Percentiles rank a stretch among this genome's conserved stretches.
Evolutionary conservation across 257 asterid species (phyloP).

Genomic region (Fraxinus pennsylvanica): DNA sequence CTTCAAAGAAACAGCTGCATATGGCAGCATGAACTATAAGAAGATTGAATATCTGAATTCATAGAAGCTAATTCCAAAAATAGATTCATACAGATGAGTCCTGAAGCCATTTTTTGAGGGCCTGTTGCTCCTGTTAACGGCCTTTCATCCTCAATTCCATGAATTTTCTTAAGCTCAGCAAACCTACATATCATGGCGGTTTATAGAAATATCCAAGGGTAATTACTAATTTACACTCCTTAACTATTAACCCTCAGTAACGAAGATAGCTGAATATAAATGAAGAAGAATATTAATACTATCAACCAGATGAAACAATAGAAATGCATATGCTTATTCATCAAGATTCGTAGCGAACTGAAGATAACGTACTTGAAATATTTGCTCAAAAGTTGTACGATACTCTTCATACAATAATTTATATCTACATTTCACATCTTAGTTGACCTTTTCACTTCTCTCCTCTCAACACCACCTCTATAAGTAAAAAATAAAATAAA

Average conservation of each 20-base stretch:
- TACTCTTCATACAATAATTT: background rate
- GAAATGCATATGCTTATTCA: background rate
- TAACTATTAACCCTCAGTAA: background rate
- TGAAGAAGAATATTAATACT: background rate
- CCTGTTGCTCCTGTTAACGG: constrained; percentile 64
- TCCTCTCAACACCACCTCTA: background rate
- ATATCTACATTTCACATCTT: background rate
- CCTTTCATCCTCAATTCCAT: constrained; percentile 80
- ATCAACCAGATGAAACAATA: background rate
- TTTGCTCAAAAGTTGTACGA: background rate
- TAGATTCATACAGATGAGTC: constrained; percentile 68
- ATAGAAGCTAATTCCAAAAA: constrained; percentile 14
- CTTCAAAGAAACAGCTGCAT: constrained; percentile 75
- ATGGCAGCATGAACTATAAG: constrained; percentile 13
- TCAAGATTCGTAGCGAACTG: background rate
- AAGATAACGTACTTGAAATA: background rate
- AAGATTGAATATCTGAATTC: constrained; percentile 6
- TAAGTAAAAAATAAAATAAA: background rate
- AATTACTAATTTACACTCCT: background rate
- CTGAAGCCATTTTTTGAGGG: constrained; percentile 87
- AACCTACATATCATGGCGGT: constrained; percentile 48
- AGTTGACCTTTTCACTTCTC: background rate
- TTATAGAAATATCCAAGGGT: background rate
- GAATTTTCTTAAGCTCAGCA: constrained; percentile 67
- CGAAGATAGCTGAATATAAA: background rate